Conservation (phyloP, 169 alveolate species). For the Cryptosporidium sp. region DNA sequence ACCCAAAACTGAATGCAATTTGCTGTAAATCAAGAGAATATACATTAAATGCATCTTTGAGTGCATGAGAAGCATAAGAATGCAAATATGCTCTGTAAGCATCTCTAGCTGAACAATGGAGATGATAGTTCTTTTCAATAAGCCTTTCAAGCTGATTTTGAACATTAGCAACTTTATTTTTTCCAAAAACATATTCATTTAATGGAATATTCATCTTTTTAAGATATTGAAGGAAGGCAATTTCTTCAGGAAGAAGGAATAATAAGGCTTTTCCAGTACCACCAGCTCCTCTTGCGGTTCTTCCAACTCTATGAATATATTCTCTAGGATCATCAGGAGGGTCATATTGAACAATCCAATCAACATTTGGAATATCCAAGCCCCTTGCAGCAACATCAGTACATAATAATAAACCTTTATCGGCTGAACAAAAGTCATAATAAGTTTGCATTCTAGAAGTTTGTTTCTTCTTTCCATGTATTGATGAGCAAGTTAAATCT, state of each 20-base stretch:
- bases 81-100: constrained; percentile 96
- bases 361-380: constrained; percentile 98
- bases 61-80: constrained; percentile 95
- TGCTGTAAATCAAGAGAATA: constrained; percentile 94
- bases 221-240: constrained; percentile 93
- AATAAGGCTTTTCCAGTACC: constrained; percentile 96
- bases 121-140: constrained; percentile 96
- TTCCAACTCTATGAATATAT: constrained; percentile 99
- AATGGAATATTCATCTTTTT: constrained; percentile 92
- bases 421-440: constrained; percentile 94
- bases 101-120: constrained; percentile 96
- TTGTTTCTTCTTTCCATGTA: constrained; percentile 98
- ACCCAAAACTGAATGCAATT: constrained; percentile 95
- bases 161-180: constrained; percentile 95
- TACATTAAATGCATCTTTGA: constrained; percentile 96
- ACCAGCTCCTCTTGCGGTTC: constrained; percentile 99
- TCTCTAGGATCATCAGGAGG: constrained; percentile 99
- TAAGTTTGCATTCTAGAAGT: constrained; percentile 93
- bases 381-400: constrained; percentile 99
- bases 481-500: constrained; percentile 95
- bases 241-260: constrained; percentile 97
- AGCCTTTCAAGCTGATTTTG: constrained; percentile 96
- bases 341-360: constrained; percentile 99
- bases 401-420: constrained; percentile 95
- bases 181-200: constrained; percentile 97